Conservation (phyloP, 2,329 filamentous ascomycete species). For the Mariannaea elegans region DNA sequence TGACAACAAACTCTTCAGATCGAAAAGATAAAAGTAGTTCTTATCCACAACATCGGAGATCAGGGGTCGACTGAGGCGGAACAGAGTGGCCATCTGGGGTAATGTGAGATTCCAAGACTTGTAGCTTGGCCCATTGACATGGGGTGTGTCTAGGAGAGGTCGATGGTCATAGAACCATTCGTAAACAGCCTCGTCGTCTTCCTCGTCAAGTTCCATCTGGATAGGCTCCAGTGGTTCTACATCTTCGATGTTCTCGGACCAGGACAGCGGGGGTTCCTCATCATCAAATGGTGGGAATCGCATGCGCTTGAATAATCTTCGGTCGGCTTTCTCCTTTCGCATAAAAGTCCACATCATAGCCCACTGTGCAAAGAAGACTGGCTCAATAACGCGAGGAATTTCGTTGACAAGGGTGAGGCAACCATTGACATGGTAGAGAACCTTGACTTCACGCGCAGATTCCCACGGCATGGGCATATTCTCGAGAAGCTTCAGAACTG, state of each 20-base stretch:
- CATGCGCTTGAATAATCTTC: constrained; percentile 98
- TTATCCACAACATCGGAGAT: constrained; percentile 92
- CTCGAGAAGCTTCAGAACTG: constrained; percentile 94
- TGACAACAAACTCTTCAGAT: constrained; percentile 92
- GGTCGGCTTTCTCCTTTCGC: constrained; percentile 96
- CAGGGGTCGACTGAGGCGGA: constrained; percentile 89
- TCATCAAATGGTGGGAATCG: constrained; percentile 98
- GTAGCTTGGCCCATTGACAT: constrained; percentile 97
- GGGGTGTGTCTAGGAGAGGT: constrained; percentile 86
- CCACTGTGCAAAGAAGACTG: constrained; percentile 98
- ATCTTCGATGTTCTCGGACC: constrained; percentile 99
- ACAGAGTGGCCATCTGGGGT: constrained; percentile 95
- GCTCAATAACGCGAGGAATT: constrained; percentile 94
- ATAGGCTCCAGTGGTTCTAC: constrained; percentile 97
- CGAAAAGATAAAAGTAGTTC: constrained; percentile 98
- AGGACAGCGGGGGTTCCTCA: constrained; percentile 95
- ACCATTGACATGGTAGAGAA: constrained; percentile 97
- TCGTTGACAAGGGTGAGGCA: constrained; percentile 98
- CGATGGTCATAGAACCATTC: constrained; percentile 99
- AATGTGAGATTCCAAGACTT: constrained; percentile 93
- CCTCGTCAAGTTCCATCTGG: constrained; percentile 96
- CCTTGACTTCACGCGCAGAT: constrained; percentile 93
- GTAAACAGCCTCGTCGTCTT: constrained; percentile 88
- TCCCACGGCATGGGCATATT: constrained; percentile 99
- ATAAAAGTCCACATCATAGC: constrained; percentile 99